Base-by-base conservation (phyloP, 2,329 filamentous ascomycete species). In the Penicillium sp. region DNA sequence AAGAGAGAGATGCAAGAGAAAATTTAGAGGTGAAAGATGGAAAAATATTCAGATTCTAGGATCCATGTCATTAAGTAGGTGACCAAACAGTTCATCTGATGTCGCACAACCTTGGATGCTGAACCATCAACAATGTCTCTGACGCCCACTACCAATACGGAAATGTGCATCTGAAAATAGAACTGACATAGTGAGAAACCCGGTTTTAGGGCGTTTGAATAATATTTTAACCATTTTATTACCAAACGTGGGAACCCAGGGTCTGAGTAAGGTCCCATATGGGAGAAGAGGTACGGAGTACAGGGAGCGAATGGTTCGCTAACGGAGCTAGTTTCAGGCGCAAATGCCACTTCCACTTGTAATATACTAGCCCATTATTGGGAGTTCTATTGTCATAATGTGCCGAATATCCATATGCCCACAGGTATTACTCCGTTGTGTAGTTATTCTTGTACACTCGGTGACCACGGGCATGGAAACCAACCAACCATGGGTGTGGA, bases 141-240 rank as follows among this genome's bases (percentile, higher is more conserved):
- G 26, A 19, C 46, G 31, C 13, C 33, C 40, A 44, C 19, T 21
- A 21, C 31, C 26, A 48, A 48, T 39, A 39, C 44, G 24, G 46
- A 49, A 49, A 34, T 45, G 29, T 45, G 46, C 24, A 45, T 10
- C 28, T 38, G 32, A 49, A 49, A 49, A 49, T 49, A 40, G 48
- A 46, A 49, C 6, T 39, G 13, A 34, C 28, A 39, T n/a, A 17
- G 37, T 19, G 1, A 34, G 8, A 12, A 21, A 40, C 28, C 33
- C 28, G 2, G 31, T 34, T 48, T 48, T 37, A 6, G 22, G 29
- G 31, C 12, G 33, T 17, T 51, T 48, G 51, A 56, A 55, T 51
- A 55, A 55, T 55, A 53, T 48, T 51, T 51, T 42, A 47, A 49
- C 48, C 42, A 48, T 45, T 38, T 40, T 48, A 38, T 35, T 32